Conservation (phyloP, 129 eudicot species). For the Chrysanthemum lavandulifolium region DNA sequence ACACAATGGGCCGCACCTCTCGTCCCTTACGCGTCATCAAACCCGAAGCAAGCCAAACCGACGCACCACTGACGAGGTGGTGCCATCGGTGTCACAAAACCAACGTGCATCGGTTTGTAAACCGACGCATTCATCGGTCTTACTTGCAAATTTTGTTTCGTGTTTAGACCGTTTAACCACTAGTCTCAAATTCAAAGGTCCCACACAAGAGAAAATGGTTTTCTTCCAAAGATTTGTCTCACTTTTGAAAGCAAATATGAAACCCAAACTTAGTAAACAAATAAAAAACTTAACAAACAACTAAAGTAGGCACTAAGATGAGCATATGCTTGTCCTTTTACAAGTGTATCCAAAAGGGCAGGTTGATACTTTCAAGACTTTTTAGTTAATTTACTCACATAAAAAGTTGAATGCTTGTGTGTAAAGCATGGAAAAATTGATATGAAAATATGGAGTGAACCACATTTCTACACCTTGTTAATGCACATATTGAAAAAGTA, state of each 20-base stretch:
- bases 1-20: no score
- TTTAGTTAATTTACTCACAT: slow-evolving; percentile 26
- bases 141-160: neutral
- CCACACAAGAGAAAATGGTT: slow-evolving; percentile 24
- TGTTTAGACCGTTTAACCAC: neutral
- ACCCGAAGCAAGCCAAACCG: no score
- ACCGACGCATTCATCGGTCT: no score
- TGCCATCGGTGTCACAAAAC: no score
- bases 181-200: neutral
- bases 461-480: slow-evolving; percentile 30
- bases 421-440: slow-evolving; percentile 42
- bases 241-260: slow-evolving; percentile 50
- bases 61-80: no score
- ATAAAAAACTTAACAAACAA: slow-evolving; percentile 32
- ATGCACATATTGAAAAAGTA: slow-evolving; percentile 39
- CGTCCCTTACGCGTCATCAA: no score
- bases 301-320: slow-evolving; percentile 23
- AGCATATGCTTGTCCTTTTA: slow-evolving; percentile 34
- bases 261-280: slow-evolving; percentile 32
- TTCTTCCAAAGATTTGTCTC: slow-evolving; percentile 37
- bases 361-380: slow-evolving; percentile 27
- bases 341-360: slow-evolving; percentile 45
- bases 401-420: slow-evolving; percentile 55
- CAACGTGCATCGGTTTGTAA: no score
- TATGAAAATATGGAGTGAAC: slow-evolving; percentile 28